Conservation (phyloP, 352 stramenopile species). For the Peronospora destructor region DNA sequence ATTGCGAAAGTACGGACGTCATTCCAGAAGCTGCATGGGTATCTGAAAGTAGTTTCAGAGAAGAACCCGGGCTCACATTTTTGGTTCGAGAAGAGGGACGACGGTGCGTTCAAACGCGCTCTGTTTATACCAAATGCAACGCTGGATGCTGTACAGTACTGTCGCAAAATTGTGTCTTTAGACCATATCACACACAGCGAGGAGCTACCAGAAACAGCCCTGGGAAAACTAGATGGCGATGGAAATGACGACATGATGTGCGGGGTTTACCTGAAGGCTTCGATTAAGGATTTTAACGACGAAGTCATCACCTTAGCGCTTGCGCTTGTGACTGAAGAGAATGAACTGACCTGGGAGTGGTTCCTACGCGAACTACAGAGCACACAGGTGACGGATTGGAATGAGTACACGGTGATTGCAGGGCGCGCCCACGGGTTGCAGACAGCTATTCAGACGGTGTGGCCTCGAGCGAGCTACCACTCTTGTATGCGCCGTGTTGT, state of each 20-base stretch:
- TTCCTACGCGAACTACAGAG: constrained; percentile 50
- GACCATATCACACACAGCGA: constrained; percentile 47
- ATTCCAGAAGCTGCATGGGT: constrained; percentile 61
- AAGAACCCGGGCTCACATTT: constrained; percentile 62
- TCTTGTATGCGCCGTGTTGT: constrained; percentile 68
- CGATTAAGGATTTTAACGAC: constrained; percentile 74
- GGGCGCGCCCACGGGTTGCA: constrained; percentile 49
- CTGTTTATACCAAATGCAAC: constrained; percentile 54
- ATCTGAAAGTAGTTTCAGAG: constrained; percentile 52
- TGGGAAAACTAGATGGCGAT: constrained; percentile 43
- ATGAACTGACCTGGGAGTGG: constrained; percentile 70
- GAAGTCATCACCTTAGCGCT: constrained; percentile 56
- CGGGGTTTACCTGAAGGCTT: constrained; percentile 64
- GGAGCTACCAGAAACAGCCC: constrained; percentile 27
- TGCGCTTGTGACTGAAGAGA: constrained; percentile 58
- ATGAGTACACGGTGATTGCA: constrained; percentile 64
- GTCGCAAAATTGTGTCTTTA: constrained; percentile 54
- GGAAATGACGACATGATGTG: constrained; percentile 66
- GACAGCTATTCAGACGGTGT: constrained; percentile 41
- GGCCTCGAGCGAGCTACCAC: constrained; percentile 55
- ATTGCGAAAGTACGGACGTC: constrained; percentile 50
- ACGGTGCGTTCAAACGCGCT: constrained; percentile 51
- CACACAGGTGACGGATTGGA: constrained; percentile 37
- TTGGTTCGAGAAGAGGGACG: constrained; percentile 43
- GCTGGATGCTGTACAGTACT: constrained; percentile 46